Conservation (phyloP, 768 basidiomycete genomes). For the Melanogaster broomeanus region DNA sequence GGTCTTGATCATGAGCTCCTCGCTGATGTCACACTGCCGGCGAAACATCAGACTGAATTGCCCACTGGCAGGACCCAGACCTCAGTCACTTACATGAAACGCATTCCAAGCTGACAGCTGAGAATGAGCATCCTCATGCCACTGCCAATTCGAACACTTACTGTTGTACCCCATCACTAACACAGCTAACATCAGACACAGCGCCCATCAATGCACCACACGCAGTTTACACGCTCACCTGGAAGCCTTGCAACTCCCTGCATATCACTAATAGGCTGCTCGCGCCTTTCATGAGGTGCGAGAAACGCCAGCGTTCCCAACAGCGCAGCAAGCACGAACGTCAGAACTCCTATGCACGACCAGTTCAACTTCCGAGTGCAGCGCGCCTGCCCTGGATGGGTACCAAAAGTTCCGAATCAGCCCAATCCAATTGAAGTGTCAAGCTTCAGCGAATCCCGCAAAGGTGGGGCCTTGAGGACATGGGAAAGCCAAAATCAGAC, state of each 20-base stretch:
- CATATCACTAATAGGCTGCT: neutral
- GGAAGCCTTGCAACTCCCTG: constrained; percentile 37
- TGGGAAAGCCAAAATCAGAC: neutral
- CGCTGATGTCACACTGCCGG: constrained; percentile 57
- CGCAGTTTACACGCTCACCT: constrained; percentile 21
- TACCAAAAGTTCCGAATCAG: neutral
- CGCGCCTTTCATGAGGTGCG: constrained; percentile 6
- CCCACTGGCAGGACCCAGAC: neutral
- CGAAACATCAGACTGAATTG: neutral
- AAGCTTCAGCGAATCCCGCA: neutral
- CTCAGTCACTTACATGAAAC: constrained; percentile 48
- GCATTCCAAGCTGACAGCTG: constrained; percentile 62
- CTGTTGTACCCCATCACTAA: constrained; percentile 67
- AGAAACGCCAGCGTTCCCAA: constrained; percentile 19
- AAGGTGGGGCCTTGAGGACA: neutral
- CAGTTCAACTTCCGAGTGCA: constrained; percentile 1
- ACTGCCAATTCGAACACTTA: constrained; percentile 29
- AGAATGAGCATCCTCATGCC: constrained; percentile 4
- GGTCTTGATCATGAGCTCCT: constrained; percentile 50
- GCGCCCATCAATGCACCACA: no score
- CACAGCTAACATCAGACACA: neutral
- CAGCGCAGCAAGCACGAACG: constrained; percentile 19
- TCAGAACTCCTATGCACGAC: constrained; percentile 8
- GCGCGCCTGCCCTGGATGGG: neutral
- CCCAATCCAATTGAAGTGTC: no score